Evolutionary conservation across 208 protist genomes (phyloP), one percentile per base, ranked within the genome.

Genomic region (Acanthamoeba royreba): DNA sequence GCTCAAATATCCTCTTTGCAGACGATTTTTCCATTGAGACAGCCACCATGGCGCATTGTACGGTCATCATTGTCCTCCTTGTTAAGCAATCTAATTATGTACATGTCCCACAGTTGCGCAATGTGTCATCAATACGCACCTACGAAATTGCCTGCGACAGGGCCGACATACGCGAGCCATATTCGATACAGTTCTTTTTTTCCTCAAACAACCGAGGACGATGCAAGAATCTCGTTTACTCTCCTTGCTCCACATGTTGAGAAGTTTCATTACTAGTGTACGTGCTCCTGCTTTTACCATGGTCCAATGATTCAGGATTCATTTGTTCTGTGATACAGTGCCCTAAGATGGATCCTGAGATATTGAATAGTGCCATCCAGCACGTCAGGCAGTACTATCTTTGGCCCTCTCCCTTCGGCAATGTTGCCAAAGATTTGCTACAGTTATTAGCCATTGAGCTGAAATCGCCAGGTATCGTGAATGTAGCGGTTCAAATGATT

Each of bases 381-480:
- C 25, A 31, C 43, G 53, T 90, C 33, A 38, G 47, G 33, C 83
- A 22, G 33, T 90, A 90, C 53, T 90, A 90, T 35, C 83, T 90
- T 45, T 90, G 83, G 83, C 83, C 83, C 8, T 66, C 33, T 2
- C 83, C 83, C 28, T 66, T 69, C n/a, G 83, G 83, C 31, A 9
- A 69, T 22, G 52, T 46, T 5, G 83, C 83, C 83, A 90, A 90
- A 52, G 83, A 90, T n/a, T 52, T 90, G 33, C 49, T 90, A 4
- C 49, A 90, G 1, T 22, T 58, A 31, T 42, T 90, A 31, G 38
- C 52, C 45, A 40, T 58, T 15, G 83, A 90, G n/a, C 45, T 90
- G 49, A 90, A 90, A 35, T 90, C 83, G 83, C 28, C 66, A 8
- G 66, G 66, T 77, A 25, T n/a, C n/a, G n/a, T n/a, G n/a, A n/a